Evolutionary conservation across 2,329 filamentous ascomycete genomes (phyloP), one percentile per base, ranked within the genome.

Genomic region (Botrytis fragariae): DNA sequence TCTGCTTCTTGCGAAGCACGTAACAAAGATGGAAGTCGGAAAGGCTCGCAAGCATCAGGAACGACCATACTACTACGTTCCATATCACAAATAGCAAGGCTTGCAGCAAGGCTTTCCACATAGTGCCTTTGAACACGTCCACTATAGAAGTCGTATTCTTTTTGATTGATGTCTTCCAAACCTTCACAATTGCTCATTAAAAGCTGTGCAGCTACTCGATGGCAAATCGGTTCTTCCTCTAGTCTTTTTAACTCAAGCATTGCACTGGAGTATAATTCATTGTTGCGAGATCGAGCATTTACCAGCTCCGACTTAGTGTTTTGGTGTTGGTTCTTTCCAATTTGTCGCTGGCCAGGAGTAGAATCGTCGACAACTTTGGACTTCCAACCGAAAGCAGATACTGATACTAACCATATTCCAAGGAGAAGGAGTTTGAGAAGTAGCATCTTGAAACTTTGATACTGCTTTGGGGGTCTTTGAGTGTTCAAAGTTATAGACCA

Each of bases 31-130:
- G 73, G 48, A 71, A 79, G 79, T 18, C 75, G 75, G 51, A 90
- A 84, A 2, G 85, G 81, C 29, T 81, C 77, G 76, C 90, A 92
- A 37, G 85, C 77, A 4, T 81, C 74, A 3, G 90, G 89, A 54
- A 88, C 82, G 3, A 80, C 72, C 25, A 86, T 83, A 18, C 85
- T 84, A 3, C 87, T 86, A 32, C 85, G 86, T 18, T 84, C 83
- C 12, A 91, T 83, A 77, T 92, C 90, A 76, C 90, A 92, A 14
- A 91, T 83, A 18, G 90, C 89, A 25, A 92, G 83, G 62, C 89
- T 86, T 14, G 87, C 87, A 3, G 89, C 89, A 75, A 90, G 92
- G 45, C 88, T 83, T 7, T 87, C 88, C 29, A 81, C 75, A 86
- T 88, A 74, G 83, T 82, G 72, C 81, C 80, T 72, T 85, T 86